Evolutionary conservation across 2,329 filamentous ascomycete genomes (phyloP), one percentile per base, ranked within the genome.

Genomic region (Atkinsonella texensis): DNA sequence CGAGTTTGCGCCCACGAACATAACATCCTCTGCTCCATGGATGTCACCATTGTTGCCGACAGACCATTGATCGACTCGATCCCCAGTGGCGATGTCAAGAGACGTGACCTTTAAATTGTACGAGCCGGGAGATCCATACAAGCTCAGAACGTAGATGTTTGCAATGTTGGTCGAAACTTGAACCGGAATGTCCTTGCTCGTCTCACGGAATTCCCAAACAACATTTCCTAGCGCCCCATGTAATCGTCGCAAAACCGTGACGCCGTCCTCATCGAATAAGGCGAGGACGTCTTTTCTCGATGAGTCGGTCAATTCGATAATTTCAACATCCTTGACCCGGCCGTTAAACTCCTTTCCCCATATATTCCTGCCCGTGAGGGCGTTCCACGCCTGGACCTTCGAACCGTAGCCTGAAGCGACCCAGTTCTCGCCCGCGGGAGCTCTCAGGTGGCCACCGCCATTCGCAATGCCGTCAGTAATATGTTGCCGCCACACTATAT

Each of bases 401-500:
- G 74, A 74, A 15, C 84, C 88, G 39, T 83, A 70, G 1, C 85
- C 89, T 58, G 85, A 85, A 39, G 89, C 77, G 17, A 97, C 72
- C 64, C 84, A 85, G 58, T 85, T 82, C 64, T 91, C 85, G 53
- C 84, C 85, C 57, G 89, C 83, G n/a, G 82, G 81, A n/a, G 85
- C 81, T 56, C 85, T 76, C 58, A 94, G 68, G 60, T 76, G 71
- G n/a, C 76, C 74, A 42, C 67, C 68, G 23, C 71, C 68, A 49
- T 68, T 66, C 44, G 73, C 74, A 35, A 69, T 59, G 46, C 74
- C 73, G 33, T 72, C 71, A n/a, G 76, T 70, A 45, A 95, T 67
- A 50, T 80, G 71, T 62, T 96, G 91, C 51, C 93, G 80, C 93
- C 93, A 98, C 2, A 96, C 79, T 15, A 96, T 64, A 2, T 80